Conservation (phyloP, 495 filamentous ascomycete species). For the Talaromyces thailandensis region DNA sequence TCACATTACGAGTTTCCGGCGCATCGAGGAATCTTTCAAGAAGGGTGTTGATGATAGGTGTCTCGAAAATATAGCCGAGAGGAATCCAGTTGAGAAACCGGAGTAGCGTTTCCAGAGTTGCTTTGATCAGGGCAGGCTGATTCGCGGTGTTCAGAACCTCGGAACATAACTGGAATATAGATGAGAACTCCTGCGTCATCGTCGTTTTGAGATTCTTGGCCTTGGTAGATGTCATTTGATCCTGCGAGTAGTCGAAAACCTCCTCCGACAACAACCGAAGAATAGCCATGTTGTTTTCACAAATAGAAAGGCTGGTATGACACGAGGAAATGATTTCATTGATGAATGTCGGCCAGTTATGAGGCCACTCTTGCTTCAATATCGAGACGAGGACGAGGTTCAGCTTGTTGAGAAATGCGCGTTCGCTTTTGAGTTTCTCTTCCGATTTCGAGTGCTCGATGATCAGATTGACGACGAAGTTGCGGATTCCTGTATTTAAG, state of each 20-base stretch:
- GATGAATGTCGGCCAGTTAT: conserved; percentile 99
- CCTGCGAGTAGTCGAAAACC: conserved; percentile 96
- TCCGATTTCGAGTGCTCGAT: conserved; percentile 85
- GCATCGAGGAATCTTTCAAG: conserved; percentile 80
- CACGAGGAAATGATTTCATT: conserved; percentile 98
- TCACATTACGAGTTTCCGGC: conserved; percentile 92
- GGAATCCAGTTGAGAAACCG: conserved; percentile 99
- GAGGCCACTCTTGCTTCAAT: conserved; percentile 99
- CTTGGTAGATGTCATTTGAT: conserved; percentile 96
- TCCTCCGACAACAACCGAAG: conserved; percentile 92
- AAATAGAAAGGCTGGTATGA: conserved; percentile 88
- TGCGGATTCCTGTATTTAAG: conserved; percentile 70
- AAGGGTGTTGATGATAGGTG: conserved; percentile 88
- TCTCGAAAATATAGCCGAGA: conserved; percentile 97
- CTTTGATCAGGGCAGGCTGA: conserved; percentile 82
- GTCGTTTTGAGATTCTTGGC: conserved; percentile 92
- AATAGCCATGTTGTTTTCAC: conserved; percentile 99
- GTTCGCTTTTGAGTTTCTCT: conserved; percentile 70
- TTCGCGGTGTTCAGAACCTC: conserved; percentile 85
- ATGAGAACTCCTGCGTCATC: conserved; percentile 96
- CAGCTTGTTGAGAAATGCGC: conserved; percentile 90
- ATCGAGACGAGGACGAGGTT: conserved; percentile 96
- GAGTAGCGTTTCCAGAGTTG: conserved; percentile 86
- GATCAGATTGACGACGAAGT: conserved; percentile 97
- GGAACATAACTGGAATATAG: conserved; percentile 93